Conservation (phyloP, 2,329 filamentous ascomycete species). For the Ceratocystis harringtonii region DNA sequence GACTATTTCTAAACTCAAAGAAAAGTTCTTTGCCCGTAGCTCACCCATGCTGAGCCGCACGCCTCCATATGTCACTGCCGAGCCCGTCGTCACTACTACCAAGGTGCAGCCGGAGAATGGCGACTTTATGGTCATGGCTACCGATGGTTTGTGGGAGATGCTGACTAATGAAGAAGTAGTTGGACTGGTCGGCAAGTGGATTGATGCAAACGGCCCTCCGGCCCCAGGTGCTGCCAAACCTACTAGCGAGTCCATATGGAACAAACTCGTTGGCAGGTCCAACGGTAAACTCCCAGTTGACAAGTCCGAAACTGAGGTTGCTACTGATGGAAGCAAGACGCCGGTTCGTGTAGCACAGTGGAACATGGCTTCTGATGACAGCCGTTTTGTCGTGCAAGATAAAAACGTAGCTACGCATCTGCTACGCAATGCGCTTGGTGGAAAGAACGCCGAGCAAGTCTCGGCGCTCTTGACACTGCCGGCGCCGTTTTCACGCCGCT, state of each 20-base stretch:
- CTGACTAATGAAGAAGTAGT: constrained; percentile 96
- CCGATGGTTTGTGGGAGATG: constrained; percentile 98
- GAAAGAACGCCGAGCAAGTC: constrained; percentile 84
- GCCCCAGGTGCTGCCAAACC: constrained; percentile 40
- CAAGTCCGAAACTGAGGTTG: constrained; percentile 42
- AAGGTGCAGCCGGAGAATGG: constrained; percentile 78
- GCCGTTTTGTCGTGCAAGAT: constrained; percentile 86
- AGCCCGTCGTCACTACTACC: constrained; percentile 86
- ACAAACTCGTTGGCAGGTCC: constrained; percentile 35
- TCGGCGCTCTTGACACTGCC: constrained; percentile 83
- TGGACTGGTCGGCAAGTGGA: constrained; percentile 90
- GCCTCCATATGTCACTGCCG: constrained; percentile 91
- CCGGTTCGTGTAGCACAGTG: constrained; percentile 86
- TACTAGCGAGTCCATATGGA: constrained; percentile 53
- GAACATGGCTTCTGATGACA: constrained; percentile 60
- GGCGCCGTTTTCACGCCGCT: constrained; percentile 78
- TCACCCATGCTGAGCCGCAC: constrained; percentile 68
- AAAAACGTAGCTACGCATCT: constrained; percentile 94
- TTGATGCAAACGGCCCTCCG: constrained; percentile 55
- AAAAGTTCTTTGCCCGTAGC: constrained; percentile 73
- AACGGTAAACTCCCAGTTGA: constrained; percentile 54
- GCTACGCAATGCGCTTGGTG: constrained; percentile 85
- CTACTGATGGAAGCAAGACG: constrained; percentile 59
- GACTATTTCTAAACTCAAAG: constrained; percentile 66
- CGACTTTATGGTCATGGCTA: constrained; percentile 92